Base-by-base conservation (phyloP, 805 yeast species). In the Teunomyces lycoperdinae region DNA sequence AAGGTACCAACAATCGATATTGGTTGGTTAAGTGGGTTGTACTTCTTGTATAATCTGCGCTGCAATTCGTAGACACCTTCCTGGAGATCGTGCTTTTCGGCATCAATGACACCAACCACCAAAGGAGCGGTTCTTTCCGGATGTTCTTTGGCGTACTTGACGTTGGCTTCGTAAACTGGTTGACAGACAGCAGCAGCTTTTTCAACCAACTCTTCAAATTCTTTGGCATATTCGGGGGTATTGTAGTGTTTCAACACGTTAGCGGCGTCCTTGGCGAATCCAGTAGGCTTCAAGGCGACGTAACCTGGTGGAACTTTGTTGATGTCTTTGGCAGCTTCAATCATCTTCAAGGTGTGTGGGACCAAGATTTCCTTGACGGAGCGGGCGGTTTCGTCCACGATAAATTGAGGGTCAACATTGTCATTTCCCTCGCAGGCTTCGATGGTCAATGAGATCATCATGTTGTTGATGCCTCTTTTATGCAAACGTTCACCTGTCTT, bases 381-480 rank as follows among this genome's bases (percentile, higher is more conserved):
- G 41, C 74, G 71, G 49, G 80, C 74, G 14, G 92, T 86, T 62
- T 84, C 85, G 14, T 66, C 57, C 32, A 86, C 81, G 50, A 87
- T 85, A 52, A 72, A 73, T 35, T 76, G 61, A 32, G 84, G 81
- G 64, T 81, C 83, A 36, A 81, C 72, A 65, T 79, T 73, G 61
- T 80, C 77, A 49, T 78, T 79, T 33, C 96, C 96, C 54, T 88
- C 88, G 46, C 97, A 85, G 47, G 94, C 96, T 68, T 91, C 98
- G 45, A 91, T 90, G 11, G 97, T 89, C 64, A 89, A 80, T 1
- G 95, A 85, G n/a, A 91, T 73, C 96, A 91, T 89, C 96, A 91
- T 89, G 73, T 91, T 92, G 56, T 87, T 81, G 60, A 90, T 87
- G 8, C 96, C 96, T 51, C 96, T 77, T 44, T 77, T 65, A 46